These are phyloP conservation scores for Neonothopanus nambi DNA, from an alignment of 1,284 basidiomycete genomes.

Conservation along the genomic window DNA sequence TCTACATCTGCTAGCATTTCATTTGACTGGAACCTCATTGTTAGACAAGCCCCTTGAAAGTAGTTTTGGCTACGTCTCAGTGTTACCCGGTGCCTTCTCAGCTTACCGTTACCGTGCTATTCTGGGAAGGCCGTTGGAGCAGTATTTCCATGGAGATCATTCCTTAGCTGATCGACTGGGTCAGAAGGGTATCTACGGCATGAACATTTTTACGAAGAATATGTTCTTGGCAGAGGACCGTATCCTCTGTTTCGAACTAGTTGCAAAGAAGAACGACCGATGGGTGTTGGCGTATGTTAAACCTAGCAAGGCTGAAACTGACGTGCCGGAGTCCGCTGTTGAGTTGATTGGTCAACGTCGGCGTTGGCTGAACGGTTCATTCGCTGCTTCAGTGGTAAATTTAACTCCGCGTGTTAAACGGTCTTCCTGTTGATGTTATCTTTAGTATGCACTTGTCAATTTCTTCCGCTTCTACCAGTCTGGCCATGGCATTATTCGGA, in stretches of 20 bases:
- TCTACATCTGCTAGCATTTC: constrained; percentile 6
- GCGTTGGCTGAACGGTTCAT: constrained; percentile 96
- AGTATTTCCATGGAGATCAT: constrained; percentile 99
- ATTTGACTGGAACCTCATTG: background rate
- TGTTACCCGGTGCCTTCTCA: constrained; percentile 95
- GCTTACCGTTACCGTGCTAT: constrained; percentile 93
- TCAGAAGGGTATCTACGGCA: constrained; percentile 92
- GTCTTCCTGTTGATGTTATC: background rate
- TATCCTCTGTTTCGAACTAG: constrained; percentile 96
- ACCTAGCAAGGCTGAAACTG: constrained; percentile 93
- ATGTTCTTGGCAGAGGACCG: constrained; percentile 96
- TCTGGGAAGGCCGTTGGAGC: constrained; percentile 88
- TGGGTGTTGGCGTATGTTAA: constrained; percentile 97
- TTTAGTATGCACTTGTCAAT: constrained; percentile 88
- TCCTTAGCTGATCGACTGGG: constrained; percentile 91
- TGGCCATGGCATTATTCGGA: constrained; percentile 80
- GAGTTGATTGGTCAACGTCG: constrained; percentile 95
- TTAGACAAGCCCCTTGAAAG: constrained; percentile 92
- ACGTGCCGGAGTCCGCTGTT: constrained; percentile 88
- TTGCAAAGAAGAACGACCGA: constrained; percentile 82
- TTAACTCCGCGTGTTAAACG: background rate
- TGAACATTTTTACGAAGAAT: constrained; percentile 98
- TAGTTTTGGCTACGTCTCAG: constrained; percentile 94
- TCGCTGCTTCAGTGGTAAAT: constrained; percentile 90
- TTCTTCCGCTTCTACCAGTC: constrained; percentile 91